Conservation (phyloP, 2,329 filamentous ascomycete genomes). For the Fusarium multiceps region DNA sequence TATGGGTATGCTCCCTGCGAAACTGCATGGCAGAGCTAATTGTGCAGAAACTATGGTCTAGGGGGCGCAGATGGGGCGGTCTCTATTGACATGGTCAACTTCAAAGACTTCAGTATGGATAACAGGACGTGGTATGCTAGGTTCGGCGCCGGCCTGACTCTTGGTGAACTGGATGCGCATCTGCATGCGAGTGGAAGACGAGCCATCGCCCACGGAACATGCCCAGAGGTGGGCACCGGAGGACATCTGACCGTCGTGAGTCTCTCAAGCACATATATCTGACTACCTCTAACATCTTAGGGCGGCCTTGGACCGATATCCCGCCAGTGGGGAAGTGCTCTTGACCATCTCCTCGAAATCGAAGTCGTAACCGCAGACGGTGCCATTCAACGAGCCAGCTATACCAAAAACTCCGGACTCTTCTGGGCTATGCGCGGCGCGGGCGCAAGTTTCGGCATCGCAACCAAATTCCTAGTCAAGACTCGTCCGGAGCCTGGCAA, state of each 20-base stretch:
- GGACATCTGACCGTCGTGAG: conserved; percentile 68
- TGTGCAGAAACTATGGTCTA: conserved; percentile 54
- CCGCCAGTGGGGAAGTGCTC: conserved; percentile 67
- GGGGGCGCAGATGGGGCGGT: conserved; percentile 64
- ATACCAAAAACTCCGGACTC: conserved; percentile 61
- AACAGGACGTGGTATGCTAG: conserved; percentile 63
- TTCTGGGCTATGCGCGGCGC: conserved; percentile 69
- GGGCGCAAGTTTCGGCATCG: conserved; percentile 66
- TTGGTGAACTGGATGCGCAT: conserved; percentile 62
- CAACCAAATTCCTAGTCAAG: conserved; percentile 66
- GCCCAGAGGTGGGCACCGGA: conserved; percentile 68
- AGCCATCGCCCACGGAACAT: conserved; percentile 70
- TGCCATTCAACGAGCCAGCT: conserved; percentile 59
- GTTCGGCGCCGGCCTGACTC: conserved; percentile 64
- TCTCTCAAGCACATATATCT: not conserved
- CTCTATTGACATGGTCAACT: conserved; percentile 65
- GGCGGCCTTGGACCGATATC: conserved; percentile 69
- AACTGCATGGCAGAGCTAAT: not conserved
- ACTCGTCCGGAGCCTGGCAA: conserved; percentile 66
- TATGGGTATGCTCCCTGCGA: conserved; percentile 60
- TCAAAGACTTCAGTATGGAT: conserved; percentile 66
- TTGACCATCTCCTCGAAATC: conserved; percentile 63
- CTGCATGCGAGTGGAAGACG: conserved; percentile 64
- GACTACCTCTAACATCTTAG: conserved; percentile 45
- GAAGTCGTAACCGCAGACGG: conserved; percentile 67